phyloP scores from a whole-genome alignment of 257 asterid genomes.

The Solanum appendiculatum region DNA sequence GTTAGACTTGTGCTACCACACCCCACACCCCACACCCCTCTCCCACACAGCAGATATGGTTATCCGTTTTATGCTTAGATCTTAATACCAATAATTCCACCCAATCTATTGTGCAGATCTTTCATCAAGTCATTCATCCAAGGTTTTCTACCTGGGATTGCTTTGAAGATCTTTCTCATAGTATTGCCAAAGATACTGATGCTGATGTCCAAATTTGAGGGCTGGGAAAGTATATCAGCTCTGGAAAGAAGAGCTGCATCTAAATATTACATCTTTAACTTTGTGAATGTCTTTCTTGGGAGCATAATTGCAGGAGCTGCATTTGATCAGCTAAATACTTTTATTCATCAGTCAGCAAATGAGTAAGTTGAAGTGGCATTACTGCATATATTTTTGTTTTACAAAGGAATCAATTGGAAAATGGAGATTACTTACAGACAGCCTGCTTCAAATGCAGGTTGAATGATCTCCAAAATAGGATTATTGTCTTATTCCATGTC shows the following conservation, averaged over 20 bases:
- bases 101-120: constrained; percentile 33
- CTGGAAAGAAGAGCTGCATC: constrained; percentile 73
- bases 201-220: constrained; percentile 92
- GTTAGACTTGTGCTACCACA: not conserved
- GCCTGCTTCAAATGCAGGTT: not conserved
- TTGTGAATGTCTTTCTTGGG: constrained; percentile 77
- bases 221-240: constrained; percentile 60
- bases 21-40: not conserved
- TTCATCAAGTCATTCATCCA: constrained; percentile 90
- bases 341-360: constrained; percentile 59
- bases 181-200: constrained; percentile 69
- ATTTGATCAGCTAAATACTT: constrained; percentile 61
- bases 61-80: not conserved
- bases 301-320: constrained; percentile 89
- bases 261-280: constrained; percentile 68
- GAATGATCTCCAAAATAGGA: not conserved
- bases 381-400: not conserved
- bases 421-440: not conserved
- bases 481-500: not conserved
- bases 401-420: not conserved
- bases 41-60: not conserved
- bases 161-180: constrained; percentile 82
- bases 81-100: not conserved
- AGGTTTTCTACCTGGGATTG: constrained; percentile 94
- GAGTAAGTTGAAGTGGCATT: constrained; percentile 39